Percentiles rank a stretch among this genome's conserved stretches.
phyloP scores from a whole-genome alignment of 2,329 filamentous ascomycete species.

The Metarhizium robertsii region DNA sequence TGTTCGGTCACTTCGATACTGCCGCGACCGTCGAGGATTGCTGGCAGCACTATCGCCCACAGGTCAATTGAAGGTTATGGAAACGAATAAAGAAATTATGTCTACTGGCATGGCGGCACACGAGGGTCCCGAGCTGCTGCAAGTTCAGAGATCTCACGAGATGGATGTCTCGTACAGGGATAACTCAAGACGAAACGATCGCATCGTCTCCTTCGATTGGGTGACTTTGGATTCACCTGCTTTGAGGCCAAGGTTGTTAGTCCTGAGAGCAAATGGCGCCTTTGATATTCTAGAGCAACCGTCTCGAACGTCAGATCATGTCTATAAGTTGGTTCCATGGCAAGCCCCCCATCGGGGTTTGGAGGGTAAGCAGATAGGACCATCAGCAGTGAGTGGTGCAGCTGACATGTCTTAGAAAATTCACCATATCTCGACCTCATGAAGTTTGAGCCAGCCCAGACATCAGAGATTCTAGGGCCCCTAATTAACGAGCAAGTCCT shows the following conservation, averaged over 20 bases:
- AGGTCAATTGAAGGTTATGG: slow-evolving; percentile 53
- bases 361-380: slow-evolving; percentile 29
- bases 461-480: slow-evolving; percentile 43
- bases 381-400: neutral
- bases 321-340: slow-evolving; percentile 54
- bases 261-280: slow-evolving; percentile 48
- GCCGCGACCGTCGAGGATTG: slow-evolving; percentile 50
- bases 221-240: slow-evolving; percentile 47
- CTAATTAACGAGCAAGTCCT: slow-evolving; percentile 44
- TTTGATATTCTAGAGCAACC: slow-evolving; percentile 56
- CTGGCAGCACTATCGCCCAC: slow-evolving; percentile 53
- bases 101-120: slow-evolving; percentile 26
- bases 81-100: slow-evolving; percentile 45
- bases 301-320: slow-evolving; percentile 45
- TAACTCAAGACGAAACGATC: slow-evolving; percentile 42
- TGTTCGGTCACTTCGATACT: slow-evolving; percentile 54
- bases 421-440: slow-evolving; percentile 45
- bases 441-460: slow-evolving; percentile 47
- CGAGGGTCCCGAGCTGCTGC: slow-evolving; percentile 48
- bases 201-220: slow-evolving; percentile 62
- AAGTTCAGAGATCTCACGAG: slow-evolving; percentile 51
- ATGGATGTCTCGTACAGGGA: slow-evolving; percentile 51
- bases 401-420: slow-evolving; percentile 29
- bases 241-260: slow-evolving; percentile 47
- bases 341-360: slow-evolving; percentile 47